Evolutionary conservation across 805 yeast genomes (phyloP), one percentile per base, ranked within the genome.

Genomic region (Cyberlindnera samutprakarnensis): DNA sequence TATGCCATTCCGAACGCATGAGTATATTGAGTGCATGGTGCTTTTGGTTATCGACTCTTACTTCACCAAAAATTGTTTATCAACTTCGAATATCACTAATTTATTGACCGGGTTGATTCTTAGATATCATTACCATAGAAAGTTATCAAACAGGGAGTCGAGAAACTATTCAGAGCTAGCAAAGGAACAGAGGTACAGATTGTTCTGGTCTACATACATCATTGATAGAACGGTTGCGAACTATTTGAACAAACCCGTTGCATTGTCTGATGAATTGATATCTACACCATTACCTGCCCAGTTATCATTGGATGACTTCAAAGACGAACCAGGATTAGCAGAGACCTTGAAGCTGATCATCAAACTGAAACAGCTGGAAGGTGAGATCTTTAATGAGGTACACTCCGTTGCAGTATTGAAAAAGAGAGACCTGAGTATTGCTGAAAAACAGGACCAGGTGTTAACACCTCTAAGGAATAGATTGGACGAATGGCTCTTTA

Each of bases 61-160:
- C 39, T 70, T 70, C 43, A 72, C 69, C 37, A 68, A 71, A 12
- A 57, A 66, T 29, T 75, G 75, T n/a, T 60, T 66, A 9, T 64
- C 72, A 13, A 62, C 77, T 1, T 70, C 77, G 69, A 68, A 71
- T 23, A 54, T 71, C 20, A 65, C 69, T 26, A 72, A 75, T 5
- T 43, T 70, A n/a, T 53, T 68, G 20, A 58, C 67, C 40, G 54
- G 78, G 31, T 37, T 68, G 19, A 57, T 68, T 1, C 52, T 70
- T 12, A 64, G 70, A 9, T 46, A 67, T 14, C 75, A 75, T 6
- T 50, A 71, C 18, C 70, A 72, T 37, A 60, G 70, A 30, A 38
- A 41, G 17, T 25, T 47, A 27, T 38, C 38, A 4, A 19, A 23
- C 5, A 13, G 18, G 10, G 40, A 36, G 20, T 16, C 31, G 9